These are phyloP conservation scores for Kitagawia praeruptora DNA, from an alignment of 129 eudicot genomes.

Conservation along the genomic window DNA sequence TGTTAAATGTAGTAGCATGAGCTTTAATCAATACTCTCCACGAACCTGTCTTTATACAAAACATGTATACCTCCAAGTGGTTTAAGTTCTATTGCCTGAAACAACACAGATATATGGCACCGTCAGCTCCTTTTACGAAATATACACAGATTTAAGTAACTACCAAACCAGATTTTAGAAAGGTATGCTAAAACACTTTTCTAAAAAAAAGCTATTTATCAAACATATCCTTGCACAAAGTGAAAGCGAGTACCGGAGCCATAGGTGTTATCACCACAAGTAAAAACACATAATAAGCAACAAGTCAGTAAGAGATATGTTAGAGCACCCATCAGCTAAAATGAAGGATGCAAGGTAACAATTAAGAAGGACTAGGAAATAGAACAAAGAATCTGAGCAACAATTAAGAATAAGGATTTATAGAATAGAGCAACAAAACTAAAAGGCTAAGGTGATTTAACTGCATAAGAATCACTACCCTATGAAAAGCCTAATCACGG, in stretches of 20 bases:
- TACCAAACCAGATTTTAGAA: neutral
- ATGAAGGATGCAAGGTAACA: neutral
- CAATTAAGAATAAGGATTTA: neutral
- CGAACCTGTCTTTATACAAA: conserved; percentile 54
- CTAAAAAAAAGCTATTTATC: neutral
- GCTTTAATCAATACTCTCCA: conserved; percentile 9
- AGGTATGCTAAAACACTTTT: neutral
- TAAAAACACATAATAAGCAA: neutral
- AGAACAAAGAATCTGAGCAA: neutral
- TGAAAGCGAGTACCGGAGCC: neutral
- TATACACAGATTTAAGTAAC: neutral
- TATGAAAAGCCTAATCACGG: too few species aligned
- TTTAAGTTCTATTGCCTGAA: conserved; percentile 76
- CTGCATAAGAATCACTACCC: neutral
- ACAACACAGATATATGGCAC: conserved; percentile 7
- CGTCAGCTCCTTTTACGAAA: conserved; percentile 10
- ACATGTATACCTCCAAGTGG: conserved; percentile 72
- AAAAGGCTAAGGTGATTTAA: neutral
- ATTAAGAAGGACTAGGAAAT: neutral
- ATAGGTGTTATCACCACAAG: neutral
- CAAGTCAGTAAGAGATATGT: neutral
- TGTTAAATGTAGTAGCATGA: neutral
- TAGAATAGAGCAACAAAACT: neutral
- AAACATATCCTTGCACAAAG: neutral
- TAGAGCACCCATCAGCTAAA: neutral